phyloP scores from a whole-genome alignment of 129 eudicot species.

The Saposhnikovia divaricata region DNA sequence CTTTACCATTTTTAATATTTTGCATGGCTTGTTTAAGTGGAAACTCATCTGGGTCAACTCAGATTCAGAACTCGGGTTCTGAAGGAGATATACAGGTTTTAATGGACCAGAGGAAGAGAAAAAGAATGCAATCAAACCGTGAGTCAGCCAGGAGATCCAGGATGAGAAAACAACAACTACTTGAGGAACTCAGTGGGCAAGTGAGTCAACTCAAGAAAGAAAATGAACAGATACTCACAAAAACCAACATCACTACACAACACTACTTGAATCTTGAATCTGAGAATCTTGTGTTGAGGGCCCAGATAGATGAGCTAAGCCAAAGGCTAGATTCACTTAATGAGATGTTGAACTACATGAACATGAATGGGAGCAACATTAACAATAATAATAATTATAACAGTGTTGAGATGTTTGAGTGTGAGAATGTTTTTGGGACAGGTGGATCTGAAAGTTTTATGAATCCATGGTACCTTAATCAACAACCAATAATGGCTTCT shows the following conservation, averaged over 20 bases:
- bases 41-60: conserved; percentile 34
- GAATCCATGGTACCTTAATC: conserved; percentile 42
- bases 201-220: conserved; percentile 32
- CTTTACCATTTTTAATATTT: background rate
- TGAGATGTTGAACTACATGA: conserved; percentile 39
- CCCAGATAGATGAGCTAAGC: conserved; percentile 52
- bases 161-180: conserved; percentile 56
- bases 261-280: conserved; percentile 42
- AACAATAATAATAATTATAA: conserved; percentile 3
- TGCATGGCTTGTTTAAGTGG: conserved; percentile 44
- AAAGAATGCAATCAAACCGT: conserved; percentile 63
- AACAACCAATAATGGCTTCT: conserved; percentile 57
- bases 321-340: conserved; percentile 55
- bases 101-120: conserved; percentile 38
- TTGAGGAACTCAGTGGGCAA: conserved; percentile 46
- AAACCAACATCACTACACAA: conserved; percentile 39
- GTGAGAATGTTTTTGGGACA: conserved; percentile 17
- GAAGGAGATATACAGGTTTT: conserved; percentile 18
- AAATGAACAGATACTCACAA: conserved; percentile 32
- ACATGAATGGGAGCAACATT: conserved; percentile 10
- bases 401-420: conserved; percentile 20
- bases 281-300: conserved; percentile 54
- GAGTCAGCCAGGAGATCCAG: conserved; percentile 72
- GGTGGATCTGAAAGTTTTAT: conserved; percentile 27
- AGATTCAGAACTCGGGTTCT: conserved; percentile 35